These are phyloP conservation scores for Fusarium burgessii DNA, from an alignment of 2,329 filamentous ascomycete species.

Conservation along the genomic window DNA sequence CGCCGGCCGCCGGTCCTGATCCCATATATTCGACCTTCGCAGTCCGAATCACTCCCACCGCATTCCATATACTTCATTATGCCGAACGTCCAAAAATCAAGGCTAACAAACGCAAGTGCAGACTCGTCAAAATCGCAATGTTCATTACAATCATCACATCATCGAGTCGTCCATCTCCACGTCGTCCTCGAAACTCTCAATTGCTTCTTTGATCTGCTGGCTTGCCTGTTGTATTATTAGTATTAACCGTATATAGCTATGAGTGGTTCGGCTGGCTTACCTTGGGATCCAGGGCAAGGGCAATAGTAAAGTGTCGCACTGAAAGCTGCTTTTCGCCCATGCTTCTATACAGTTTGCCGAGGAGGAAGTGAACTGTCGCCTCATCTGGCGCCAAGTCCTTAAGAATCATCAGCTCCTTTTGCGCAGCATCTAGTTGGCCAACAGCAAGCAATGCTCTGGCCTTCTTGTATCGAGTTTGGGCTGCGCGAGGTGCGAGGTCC, in stretches of 20 bases:
- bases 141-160: constrained; percentile 62
- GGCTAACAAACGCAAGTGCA: constrained; percentile 39
- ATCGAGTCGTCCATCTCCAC: constrained; percentile 77
- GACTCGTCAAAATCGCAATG: constrained; percentile 42
- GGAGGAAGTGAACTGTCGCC: constrained; percentile 93
- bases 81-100: constrained; percentile 31
- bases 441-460: constrained; percentile 87
- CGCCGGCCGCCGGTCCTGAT: constrained; percentile 21
- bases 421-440: constrained; percentile 75
- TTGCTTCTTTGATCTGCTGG: constrained; percentile 94
- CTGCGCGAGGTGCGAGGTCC: constrained; percentile 82
- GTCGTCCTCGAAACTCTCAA: constrained; percentile 89
- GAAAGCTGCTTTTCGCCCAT: constrained; percentile 80
- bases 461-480: constrained; percentile 92
- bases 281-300: constrained; percentile 95
- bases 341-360: constrained; percentile 84
- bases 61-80: constrained; percentile 36
- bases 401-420: constrained; percentile 86
- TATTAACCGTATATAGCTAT: not conserved
- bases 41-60: not conserved
- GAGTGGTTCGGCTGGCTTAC: constrained; percentile 61
- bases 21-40: constrained; percentile 19
- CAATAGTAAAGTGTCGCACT: constrained; percentile 95
- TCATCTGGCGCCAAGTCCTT: constrained; percentile 95
- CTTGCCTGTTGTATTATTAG: constrained; percentile 72